A percentile compares a stretch with the other conserved stretches of the same genome.
phyloP scores from a whole-genome alignment of 345 rosid species.

The Gossypium anomalum region DNA sequence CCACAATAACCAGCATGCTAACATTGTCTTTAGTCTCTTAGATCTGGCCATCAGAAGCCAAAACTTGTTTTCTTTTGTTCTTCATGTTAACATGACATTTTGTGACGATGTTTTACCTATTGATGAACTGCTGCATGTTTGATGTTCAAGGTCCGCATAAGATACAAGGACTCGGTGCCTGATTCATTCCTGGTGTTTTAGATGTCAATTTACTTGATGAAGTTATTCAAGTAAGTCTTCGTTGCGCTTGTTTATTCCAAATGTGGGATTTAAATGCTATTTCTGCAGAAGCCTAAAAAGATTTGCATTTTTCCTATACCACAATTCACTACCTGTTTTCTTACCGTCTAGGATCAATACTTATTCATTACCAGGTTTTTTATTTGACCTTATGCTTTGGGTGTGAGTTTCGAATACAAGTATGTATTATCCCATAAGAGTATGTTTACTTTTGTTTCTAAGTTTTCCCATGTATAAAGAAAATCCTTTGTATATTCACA shows the following conservation, averaged over 20 bases:
- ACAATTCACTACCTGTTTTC: background rate
- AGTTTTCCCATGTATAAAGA: background rate
- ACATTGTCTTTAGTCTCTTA: background rate
- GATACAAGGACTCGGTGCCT: conserved; percentile 72
- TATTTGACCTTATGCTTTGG: background rate
- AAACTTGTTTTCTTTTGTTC: conserved; percentile 2
- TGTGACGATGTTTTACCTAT: background rate
- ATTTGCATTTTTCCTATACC: background rate
- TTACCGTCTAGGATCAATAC: background rate
- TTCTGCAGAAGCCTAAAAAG: background rate
- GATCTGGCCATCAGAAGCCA: background rate
- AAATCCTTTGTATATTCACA: background rate
- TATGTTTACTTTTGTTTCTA: too few species aligned
- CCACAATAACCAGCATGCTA: background rate
- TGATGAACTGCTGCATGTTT: background rate
- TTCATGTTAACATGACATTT: background rate
- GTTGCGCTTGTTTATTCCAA: background rate
- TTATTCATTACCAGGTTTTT: background rate
- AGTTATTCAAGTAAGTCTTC: conserved; percentile 16
- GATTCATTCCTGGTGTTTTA: conserved; percentile 51
- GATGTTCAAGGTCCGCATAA: conserved; percentile 44
- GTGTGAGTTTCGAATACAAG: background rate
- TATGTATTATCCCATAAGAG: background rate
- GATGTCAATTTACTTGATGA: conserved; percentile 43
- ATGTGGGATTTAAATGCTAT: background rate